Conservation (phyloP, 495 filamentous ascomycete species). For the Viridothelium virens region DNA sequence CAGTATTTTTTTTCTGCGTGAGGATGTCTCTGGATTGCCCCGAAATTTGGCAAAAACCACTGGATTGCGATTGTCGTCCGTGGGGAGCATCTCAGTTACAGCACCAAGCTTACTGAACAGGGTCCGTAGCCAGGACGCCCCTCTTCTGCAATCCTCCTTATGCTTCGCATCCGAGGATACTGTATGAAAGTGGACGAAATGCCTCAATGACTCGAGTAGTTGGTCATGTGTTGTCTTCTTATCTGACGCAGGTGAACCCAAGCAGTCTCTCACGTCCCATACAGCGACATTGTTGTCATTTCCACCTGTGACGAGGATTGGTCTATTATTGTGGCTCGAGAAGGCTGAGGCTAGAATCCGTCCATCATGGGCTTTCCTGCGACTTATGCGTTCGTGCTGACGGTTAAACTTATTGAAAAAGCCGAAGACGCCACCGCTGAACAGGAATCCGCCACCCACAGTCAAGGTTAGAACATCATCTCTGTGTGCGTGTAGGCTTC, state of each 20-base stretch:
- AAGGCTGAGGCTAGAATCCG: constrained; percentile 82
- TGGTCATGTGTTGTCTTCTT: constrained; percentile 61
- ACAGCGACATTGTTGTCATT: constrained; percentile 84
- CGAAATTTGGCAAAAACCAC: constrained; percentile 83
- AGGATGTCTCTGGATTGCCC: constrained; percentile 50
- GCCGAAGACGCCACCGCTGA: constrained; percentile 74
- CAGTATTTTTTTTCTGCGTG: constrained; percentile 69
- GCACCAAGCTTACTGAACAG: constrained; percentile 88
- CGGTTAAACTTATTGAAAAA: constrained; percentile 76
- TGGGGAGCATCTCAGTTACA: constrained; percentile 73
- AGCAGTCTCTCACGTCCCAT: constrained; percentile 67
- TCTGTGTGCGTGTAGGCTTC: constrained; percentile 69
- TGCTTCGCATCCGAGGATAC: constrained; percentile 78
- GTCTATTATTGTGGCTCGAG: constrained; percentile 55
- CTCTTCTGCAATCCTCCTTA: constrained; percentile 81
- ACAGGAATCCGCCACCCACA: constrained; percentile 74
- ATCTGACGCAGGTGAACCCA: constrained; percentile 37
- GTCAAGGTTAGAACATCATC: constrained; percentile 80
- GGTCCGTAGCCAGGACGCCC: constrained; percentile 79
- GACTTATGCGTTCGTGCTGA: constrained; percentile 72
- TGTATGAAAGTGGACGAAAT: constrained; percentile 84
- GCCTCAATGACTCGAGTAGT: constrained; percentile 70
- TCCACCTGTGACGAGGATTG: constrained; percentile 85
- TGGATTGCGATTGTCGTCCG: constrained; percentile 67
- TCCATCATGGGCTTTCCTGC: constrained; percentile 80